Evolutionary conservation across 1,284 basidiomycete species (phyloP).

Genomic region (Papiliotrema fonsecae): DNA sequence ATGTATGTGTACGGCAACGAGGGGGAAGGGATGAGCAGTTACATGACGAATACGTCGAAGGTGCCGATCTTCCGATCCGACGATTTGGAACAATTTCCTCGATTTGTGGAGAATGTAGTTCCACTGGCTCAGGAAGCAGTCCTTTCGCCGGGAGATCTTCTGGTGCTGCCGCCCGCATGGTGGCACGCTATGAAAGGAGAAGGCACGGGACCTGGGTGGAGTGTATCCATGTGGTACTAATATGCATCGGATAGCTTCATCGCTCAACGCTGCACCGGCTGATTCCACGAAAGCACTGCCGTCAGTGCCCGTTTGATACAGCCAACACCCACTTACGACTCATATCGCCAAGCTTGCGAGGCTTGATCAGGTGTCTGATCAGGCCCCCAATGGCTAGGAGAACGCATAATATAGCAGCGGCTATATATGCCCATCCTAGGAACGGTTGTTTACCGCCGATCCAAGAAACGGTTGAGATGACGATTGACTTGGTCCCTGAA

Average conservation of each 20-base stretch:
- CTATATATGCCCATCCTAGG: constrained; percentile 95
- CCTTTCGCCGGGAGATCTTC: constrained; percentile 71
- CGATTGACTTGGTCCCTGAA: constrained; percentile 91
- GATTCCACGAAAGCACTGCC: constrained; percentile 78
- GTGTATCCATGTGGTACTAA: constrained; percentile 48
- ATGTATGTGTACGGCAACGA: constrained; percentile 55
- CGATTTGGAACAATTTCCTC: constrained; percentile 11
- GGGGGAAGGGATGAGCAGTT: constrained; percentile 42
- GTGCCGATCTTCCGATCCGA: constrained; percentile 37
- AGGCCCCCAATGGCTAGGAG: constrained; percentile 81
- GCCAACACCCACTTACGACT: constrained; percentile 13
- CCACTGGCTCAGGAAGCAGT: constrained; percentile 62
- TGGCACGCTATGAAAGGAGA: constrained; percentile 88
- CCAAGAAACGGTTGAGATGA: constrained; percentile 96
- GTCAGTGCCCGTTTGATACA: constrained; percentile 30
- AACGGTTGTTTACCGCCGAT: constrained; percentile 91
- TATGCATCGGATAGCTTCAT: background rate
- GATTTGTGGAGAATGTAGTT: constrained; percentile 60
- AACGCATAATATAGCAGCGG: constrained; percentile 79
- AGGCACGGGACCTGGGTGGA: constrained; percentile 46
- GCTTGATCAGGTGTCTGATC: constrained; percentile 86
- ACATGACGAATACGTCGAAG: constrained; percentile 50
- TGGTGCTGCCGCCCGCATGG: constrained; percentile 86
- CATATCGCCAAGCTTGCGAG: constrained; percentile 62
- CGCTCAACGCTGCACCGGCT: constrained; percentile 30